Percentiles rank a stretch among this genome's conserved stretches.
phyloP scores from a whole-genome alignment of 441 rosid species.

The Mallotus repandus region DNA sequence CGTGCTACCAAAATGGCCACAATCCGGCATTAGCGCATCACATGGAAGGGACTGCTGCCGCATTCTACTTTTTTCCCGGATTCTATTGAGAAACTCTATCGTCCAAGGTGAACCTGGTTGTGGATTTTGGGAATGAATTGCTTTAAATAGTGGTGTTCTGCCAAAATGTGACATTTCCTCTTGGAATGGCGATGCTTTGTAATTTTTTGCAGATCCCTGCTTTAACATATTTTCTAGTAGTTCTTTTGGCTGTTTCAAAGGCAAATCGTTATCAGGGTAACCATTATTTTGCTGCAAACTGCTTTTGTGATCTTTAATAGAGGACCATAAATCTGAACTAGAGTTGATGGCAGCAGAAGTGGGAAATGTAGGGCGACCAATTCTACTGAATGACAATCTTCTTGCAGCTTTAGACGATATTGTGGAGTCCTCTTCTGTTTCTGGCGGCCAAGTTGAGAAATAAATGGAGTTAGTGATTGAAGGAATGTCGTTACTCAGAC shows the following conservation, averaged over 20 bases:
- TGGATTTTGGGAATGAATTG: constrained; percentile 51
- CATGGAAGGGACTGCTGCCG: constrained; percentile 61
- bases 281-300: constrained; percentile 30
- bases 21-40: constrained; percentile 41
- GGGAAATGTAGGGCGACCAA: constrained; percentile 45
- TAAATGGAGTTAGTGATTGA: constrained; percentile 32
- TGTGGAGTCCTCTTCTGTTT: constrained; percentile 39
- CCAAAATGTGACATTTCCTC: constrained; percentile 52
- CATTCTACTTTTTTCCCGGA: constrained; percentile 72
- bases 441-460: constrained; percentile 43
- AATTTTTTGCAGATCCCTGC: constrained; percentile 38
- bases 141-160: constrained; percentile 64
- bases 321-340: constrained; percentile 36
- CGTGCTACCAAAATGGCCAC: constrained; percentile 34
- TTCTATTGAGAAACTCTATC: constrained; percentile 80
- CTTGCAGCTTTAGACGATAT: constrained; percentile 52
- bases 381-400: constrained; percentile 50
- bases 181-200: constrained; percentile 40
- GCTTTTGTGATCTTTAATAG: constrained; percentile 32
- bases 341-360: constrained; percentile 45
- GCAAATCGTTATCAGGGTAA: constrained; percentile 30
- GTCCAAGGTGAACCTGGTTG: constrained; percentile 91
- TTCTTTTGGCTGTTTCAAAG: constrained; percentile 35
- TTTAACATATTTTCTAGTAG: constrained; percentile 40
- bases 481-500: constrained; percentile 39